phyloP scores from a whole-genome alignment of 2,329 filamentous ascomycete genomes.

The Helminthosporium solani region DNA sequence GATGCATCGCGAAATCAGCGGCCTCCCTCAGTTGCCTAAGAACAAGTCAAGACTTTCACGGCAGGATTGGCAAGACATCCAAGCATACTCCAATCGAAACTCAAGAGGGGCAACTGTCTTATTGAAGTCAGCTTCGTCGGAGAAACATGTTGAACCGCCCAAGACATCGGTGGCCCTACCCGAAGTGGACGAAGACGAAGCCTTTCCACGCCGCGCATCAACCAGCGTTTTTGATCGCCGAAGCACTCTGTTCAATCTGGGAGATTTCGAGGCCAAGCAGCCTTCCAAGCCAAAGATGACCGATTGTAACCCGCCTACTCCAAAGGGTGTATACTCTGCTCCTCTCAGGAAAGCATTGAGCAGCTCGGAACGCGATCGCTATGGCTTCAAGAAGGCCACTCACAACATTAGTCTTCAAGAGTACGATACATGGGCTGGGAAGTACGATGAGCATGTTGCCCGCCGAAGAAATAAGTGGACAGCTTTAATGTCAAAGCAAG shows the following conservation, averaged over 20 bases:
- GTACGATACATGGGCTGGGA: slow-evolving; percentile 78
- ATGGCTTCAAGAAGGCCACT: slow-evolving; percentile 88
- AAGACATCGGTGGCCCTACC: slow-evolving; percentile 31
- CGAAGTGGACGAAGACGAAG: slow-evolving; percentile 37
- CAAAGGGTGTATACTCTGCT: slow-evolving; percentile 8
- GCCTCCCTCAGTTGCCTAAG: slow-evolving; percentile 30
- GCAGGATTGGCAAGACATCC: slow-evolving; percentile 38
- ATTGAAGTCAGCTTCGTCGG: slow-evolving; percentile 26
- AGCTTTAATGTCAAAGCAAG: slow-evolving; percentile 72
- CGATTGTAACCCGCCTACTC: slow-evolving; percentile 4
- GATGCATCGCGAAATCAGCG: slow-evolving; percentile 34
- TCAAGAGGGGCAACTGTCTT: slow-evolving; percentile 26
- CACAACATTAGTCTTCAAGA: slow-evolving; percentile 74
- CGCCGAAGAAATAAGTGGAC: slow-evolving; percentile 81
- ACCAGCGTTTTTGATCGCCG: slow-evolving; percentile 38
- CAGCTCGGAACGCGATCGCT: slow-evolving; percentile 66
- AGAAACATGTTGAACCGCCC: slow-evolving; percentile 25
- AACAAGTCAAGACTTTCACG: slow-evolving; percentile 35
- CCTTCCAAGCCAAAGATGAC: slow-evolving; percentile 17
- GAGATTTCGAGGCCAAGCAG: slow-evolving; percentile 10
- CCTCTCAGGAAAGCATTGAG: slow-evolving; percentile 19
- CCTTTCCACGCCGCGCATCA: slow-evolving; percentile 37
- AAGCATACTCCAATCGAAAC: slow-evolving; percentile 34
- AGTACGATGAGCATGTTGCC: slow-evolving; percentile 73
- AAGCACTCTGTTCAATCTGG: slow-evolving; percentile 30